Evolutionary conservation across 164 flowering plant species (phyloP).

Genomic region (Saururus chinensis): DNA sequence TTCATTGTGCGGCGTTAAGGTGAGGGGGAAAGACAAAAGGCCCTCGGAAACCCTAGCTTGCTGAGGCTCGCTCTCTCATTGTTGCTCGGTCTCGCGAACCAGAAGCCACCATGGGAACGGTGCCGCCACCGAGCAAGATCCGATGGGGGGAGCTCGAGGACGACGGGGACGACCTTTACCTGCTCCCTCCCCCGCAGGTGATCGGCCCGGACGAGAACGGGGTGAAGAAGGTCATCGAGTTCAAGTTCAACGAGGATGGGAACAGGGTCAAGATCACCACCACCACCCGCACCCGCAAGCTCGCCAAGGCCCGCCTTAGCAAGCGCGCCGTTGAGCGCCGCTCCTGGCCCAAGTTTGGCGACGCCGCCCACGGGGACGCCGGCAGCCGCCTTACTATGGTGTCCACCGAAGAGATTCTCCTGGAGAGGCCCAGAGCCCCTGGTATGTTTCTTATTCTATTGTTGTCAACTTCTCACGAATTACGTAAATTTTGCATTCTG

Average conservation of each 20-base stretch:
- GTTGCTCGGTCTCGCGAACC: too few relatives aligned
- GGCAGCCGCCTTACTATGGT: constrained; percentile 67
- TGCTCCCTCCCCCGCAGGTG: constrained; percentile 59
- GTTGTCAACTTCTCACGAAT: too few relatives aligned
- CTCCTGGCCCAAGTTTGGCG: constrained; percentile 78
- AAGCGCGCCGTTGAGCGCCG: constrained; percentile 75
- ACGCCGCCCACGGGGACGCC: constrained; percentile 61
- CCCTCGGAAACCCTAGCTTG: too few relatives aligned
- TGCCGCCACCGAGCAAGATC: constrained; percentile 6
- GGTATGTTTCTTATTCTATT: constrained; percentile 23
- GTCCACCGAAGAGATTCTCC: constrained; percentile 76
- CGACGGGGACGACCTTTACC: constrained; percentile 62
- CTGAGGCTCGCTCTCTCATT: too few relatives aligned
- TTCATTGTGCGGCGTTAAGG: too few relatives aligned
- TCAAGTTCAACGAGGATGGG: constrained; percentile 64
- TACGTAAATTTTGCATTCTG: not conserved
- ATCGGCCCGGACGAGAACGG: constrained; percentile 81
- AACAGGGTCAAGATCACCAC: constrained; percentile 73
- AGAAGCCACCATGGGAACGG: not conserved
- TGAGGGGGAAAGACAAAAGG: too few relatives aligned
- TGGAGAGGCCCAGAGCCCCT: constrained; percentile 70
- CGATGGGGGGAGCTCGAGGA: constrained; percentile 44
- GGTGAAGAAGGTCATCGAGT: constrained; percentile 63
- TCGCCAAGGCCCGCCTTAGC: constrained; percentile 64
- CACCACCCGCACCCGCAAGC: constrained; percentile 55